Evolutionary conservation across 78 protist genomes (phyloP), one percentile per base, ranked within the genome.

Genomic region (Cavenderia fasciculata): DNA sequence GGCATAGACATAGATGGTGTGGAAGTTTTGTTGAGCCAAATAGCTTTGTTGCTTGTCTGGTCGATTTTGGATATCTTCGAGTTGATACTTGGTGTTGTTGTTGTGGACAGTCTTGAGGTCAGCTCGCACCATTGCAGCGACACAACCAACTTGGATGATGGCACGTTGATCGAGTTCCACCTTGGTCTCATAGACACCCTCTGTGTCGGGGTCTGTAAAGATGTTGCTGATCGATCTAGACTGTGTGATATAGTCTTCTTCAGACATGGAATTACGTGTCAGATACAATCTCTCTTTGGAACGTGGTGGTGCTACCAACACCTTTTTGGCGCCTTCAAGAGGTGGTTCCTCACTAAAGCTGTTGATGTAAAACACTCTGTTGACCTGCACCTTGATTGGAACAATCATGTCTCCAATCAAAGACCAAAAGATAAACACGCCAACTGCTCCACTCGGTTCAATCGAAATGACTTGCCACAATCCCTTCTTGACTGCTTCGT

Each of bases 141-240:
- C 49, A 62, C 92, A 74, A 18, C 97, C 97, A 46, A 95, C 62
- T 40, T 77, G 52, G 23, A 86, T 12, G 29, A 97, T 63, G 0
- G 98, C 96, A 16, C 92, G 85, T 59, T 78, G 73, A 27, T 74
- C 75, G 33, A 92, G 77, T 23, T 98, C 97, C 2, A 95, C 43
- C 8, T 77, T 34, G 8, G 86, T 59, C 70, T 97, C 98, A 47
- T 97, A 97, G 25, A 96, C 94, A 41, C 98, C 99, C 19, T 86
- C 96, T n/a, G 95, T 87, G 43, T 91, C 84, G 31, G 96, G 85
- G 57, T 77, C 46, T 8, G 63, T 78, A 54, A 89, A 74, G 21
- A 87, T 31, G 10, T 63, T 69, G n/a, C 62, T 44, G 16, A 85
- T 18, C 36, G 59, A 79, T n/a, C 68, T 73, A 56, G 52, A 31